A percentile compares a stretch with the other conserved stretches of the same genome.
These are phyloP conservation scores for Malus hybrid DNA, from an alignment of 331 rosid genomes.

Conservation along the genomic window DNA sequence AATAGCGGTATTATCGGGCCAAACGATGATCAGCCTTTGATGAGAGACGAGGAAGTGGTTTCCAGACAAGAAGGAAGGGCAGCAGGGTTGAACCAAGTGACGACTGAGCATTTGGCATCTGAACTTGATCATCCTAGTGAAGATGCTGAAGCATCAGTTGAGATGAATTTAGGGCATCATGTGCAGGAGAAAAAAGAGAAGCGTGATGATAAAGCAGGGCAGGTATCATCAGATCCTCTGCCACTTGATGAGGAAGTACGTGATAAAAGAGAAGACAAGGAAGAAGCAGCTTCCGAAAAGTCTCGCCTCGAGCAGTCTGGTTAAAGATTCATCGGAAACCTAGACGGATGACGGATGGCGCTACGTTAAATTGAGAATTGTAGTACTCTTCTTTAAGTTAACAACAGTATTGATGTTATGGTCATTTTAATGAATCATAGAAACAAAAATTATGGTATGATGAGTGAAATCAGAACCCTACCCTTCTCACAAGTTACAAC, in stretches of 20 bases:
- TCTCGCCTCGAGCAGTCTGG: not conserved
- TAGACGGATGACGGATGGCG: not conserved
- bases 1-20: slow-evolving; percentile 5
- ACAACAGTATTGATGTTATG: too few species aligned
- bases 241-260: slow-evolving; percentile 4
- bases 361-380: too few species aligned
- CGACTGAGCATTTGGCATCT: slow-evolving; percentile 20
- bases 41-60: slow-evolving; percentile 13
- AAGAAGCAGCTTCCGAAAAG: slow-evolving; percentile 15
- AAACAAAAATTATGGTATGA: too few species aligned
- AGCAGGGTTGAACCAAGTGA: slow-evolving; percentile 16
- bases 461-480: too few species aligned
- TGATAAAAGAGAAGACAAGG: slow-evolving; percentile 11
- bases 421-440: too few species aligned
- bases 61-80: slow-evolving; percentile 17
- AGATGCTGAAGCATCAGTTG: slow-evolving; percentile 27
- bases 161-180: slow-evolving; percentile 13
- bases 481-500: too few species aligned
- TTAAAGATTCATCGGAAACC: not conserved
- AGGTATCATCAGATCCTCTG: slow-evolving; percentile 17
- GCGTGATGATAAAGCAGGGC: slow-evolving; percentile 10
- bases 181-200: slow-evolving; percentile 12
- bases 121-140: slow-evolving; percentile 17
- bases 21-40: slow-evolving; percentile 10
- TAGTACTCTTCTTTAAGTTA: too few species aligned